These are phyloP conservation scores for Penicillium sp. DNA, from an alignment of 2,329 filamentous ascomycete species.

Conservation along the genomic window DNA sequence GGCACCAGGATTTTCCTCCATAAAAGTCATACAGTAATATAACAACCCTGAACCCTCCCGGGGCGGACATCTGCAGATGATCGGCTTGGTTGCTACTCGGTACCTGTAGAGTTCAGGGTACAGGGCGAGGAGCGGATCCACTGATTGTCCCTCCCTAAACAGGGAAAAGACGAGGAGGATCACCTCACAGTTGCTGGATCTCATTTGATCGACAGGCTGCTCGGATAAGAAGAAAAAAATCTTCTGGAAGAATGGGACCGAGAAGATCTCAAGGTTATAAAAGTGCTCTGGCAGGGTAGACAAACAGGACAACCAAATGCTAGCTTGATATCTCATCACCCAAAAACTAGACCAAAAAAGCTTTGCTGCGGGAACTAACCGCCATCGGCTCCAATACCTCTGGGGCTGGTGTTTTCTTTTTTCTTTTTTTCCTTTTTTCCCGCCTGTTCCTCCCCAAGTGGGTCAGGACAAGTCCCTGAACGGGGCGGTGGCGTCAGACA, in stretches of 20 bases:
- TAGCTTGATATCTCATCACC: background rate
- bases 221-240: background rate
- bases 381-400: background rate
- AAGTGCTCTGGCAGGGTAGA: background rate
- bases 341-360: background rate
- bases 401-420: background rate
- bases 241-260: background rate
- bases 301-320: background rate
- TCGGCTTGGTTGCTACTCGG: background rate
- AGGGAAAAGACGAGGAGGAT: constrained; percentile 14
- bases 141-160: constrained; percentile 28
- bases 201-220: constrained; percentile 9
- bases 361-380: constrained; percentile 3
- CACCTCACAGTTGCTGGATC: constrained; percentile 6
- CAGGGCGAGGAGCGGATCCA: constrained; percentile 24
- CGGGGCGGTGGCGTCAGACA: constrained; percentile 29
- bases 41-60: constrained; percentile 2
- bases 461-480: background rate
- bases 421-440: background rate
- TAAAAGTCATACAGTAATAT: background rate
- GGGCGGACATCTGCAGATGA: constrained; percentile 7
- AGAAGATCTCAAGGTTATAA: background rate
- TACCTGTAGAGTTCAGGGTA: constrained; percentile 2
- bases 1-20: background rate
- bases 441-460: background rate